Conservation (phyloP, 192 early-diverging fungal genomes). For the Neocallimastix lanati region DNA sequence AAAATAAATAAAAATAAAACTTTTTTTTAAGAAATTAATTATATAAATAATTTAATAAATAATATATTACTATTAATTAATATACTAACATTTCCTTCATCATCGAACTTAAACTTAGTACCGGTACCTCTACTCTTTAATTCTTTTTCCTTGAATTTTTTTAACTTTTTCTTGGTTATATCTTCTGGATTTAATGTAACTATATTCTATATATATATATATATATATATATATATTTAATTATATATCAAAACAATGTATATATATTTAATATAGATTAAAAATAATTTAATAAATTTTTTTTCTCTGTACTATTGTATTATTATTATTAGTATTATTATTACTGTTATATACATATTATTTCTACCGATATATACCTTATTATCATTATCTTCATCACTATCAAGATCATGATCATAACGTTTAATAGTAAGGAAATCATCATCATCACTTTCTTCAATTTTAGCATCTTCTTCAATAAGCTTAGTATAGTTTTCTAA, state of each 20-base stretch:
- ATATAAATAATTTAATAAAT: too few relatives aligned
- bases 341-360: constrained; percentile 3
- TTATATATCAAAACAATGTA: background rate
- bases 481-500: constrained; percentile 81
- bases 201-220: constrained; percentile 4
- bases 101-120: constrained; percentile 76
- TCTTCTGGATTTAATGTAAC: constrained; percentile 7
- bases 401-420: constrained; percentile 55
- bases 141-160: constrained; percentile 43
- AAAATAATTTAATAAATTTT: too few relatives aligned
- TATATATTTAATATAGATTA: constrained; percentile 26
- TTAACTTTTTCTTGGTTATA: constrained; percentile 20
- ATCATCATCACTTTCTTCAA: constrained; percentile 37
- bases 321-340: constrained; percentile 17
- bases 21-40: too few relatives aligned
- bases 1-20: too few relatives aligned
- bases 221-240: too few relatives aligned
- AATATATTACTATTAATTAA: too few relatives aligned
- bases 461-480: constrained; percentile 1
- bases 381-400: constrained; percentile 17
- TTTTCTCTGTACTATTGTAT: too few relatives aligned
- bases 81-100: constrained; percentile 60
- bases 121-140: constrained; percentile 50
- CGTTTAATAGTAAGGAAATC: constrained; percentile 76
- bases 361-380: too few relatives aligned